Evolutionary conservation across 2,329 filamentous ascomycete genomes (phyloP), one percentile per base, ranked within the genome.

Genomic region (Botryosphaeria dothidea): DNA sequence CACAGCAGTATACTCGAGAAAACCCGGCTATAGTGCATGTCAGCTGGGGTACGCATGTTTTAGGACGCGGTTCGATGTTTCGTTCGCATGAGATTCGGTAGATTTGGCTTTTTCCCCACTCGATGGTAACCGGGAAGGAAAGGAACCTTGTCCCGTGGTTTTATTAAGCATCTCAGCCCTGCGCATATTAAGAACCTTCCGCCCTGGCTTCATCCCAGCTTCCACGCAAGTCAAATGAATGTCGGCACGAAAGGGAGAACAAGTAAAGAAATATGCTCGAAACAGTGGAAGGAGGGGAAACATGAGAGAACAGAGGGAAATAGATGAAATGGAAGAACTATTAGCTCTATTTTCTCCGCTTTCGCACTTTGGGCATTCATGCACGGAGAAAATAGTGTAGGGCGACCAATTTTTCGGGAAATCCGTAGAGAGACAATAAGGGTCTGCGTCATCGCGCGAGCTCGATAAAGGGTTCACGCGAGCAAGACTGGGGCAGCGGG

Each of bases 111-210:
- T n/a, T n/a, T 25, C 21, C 19, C 34, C 52, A 31, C 21, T 8
- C 13, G 29, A 36, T 36, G n/a, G 21, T n/a, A 34, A 34, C 29
- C 51, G 29, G 29, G 51, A 21, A 17, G 27, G 29, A 23, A 8
- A 19, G 9, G 49, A 38, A 23, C 52, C 52, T 41, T 41, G 34
- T n/a, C 23, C 51, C 15, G 5, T n/a, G 19, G 4, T 17, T 56
- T 56, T 56, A 56, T 41, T 56, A 56, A 38, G 31, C 34, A 25
- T 56, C 38, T 41, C 38, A 56, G 52, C 52, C 52, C 23, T 56
- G 36, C 17, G 52, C 34, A 41, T 56, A 41, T 56, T 41, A 25
- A n/a, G 52, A 56, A 41, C 21, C 21, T 56, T 17, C 25, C 34
- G 5, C 21, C 34, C 31, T 9, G 51, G 13, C 52, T 41, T 27